Percentiles rank a stretch among this genome's conserved stretches.
phyloP scores from a whole-genome alignment of 169 alveolate species.

The Cryptosporidium viatorum region DNA sequence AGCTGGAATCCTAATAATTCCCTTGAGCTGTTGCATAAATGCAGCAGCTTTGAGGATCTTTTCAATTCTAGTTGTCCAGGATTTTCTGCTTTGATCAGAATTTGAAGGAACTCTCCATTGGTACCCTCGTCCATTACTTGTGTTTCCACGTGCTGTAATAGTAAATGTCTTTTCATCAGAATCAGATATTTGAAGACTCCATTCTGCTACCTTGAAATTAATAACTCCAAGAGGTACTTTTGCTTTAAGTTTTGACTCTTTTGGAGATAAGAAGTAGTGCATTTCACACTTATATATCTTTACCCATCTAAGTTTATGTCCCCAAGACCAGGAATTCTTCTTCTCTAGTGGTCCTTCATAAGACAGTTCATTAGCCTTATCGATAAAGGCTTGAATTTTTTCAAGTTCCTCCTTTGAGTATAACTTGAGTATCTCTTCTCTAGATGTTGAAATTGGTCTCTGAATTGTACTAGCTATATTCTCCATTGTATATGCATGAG shows the following conservation, averaged over 20 bases:
- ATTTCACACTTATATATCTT: conserved; percentile 49
- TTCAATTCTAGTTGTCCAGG: conserved; percentile 70
- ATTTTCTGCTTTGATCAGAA: conserved; percentile 55
- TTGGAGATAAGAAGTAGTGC: conserved; percentile 64
- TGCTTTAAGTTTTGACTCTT: conserved; percentile 23
- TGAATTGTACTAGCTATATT: conserved; percentile 41
- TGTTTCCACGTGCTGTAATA: conserved; percentile 20
- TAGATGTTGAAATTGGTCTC: conserved; percentile 41
- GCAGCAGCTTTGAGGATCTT: conserved; percentile 66
- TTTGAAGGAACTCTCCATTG: conserved; percentile 69
- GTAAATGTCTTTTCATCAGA: conserved; percentile 50
- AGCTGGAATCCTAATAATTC: conserved; percentile 37
- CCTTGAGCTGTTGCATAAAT: conserved; percentile 71
- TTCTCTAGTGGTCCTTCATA: conserved; percentile 70
- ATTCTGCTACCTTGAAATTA: conserved; percentile 67
- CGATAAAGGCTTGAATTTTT: conserved; percentile 24
- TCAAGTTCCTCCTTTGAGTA: conserved; percentile 68
- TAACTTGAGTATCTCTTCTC: conserved; percentile 45
- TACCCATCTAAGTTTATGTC: conserved; percentile 72
- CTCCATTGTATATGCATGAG: conserved; percentile 59
- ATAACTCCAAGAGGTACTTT: conserved; percentile 64
- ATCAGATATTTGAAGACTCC: conserved; percentile 43
- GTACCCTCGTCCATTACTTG: conserved; percentile 64
- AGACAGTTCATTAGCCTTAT: conserved; percentile 36
- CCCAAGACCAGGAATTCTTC: conserved; percentile 75